Conservation (phyloP, 2,329 filamentous ascomycete species). For the Neofusicoccum cordaticola region DNA sequence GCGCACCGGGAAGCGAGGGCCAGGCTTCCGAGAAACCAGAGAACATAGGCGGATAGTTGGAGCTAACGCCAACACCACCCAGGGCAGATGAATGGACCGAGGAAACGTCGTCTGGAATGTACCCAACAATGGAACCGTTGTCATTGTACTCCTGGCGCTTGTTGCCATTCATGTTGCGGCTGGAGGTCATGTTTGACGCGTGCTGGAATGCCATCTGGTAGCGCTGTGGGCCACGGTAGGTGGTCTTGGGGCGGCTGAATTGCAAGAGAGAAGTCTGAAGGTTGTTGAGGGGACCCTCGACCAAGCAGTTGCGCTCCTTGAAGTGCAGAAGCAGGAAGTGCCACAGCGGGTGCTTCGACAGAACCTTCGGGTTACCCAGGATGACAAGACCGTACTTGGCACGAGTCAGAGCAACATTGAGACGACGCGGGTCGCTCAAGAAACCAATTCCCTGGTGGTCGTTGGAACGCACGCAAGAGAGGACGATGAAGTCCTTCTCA, state of each 20-base stretch:
- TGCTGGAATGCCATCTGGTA: conserved; percentile 78
- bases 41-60: conserved; percentile 92
- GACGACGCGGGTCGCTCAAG: conserved; percentile 91
- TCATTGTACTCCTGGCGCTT: conserved; percentile 62
- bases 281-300: conserved; percentile 92
- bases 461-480: conserved; percentile 97
- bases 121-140: conserved; percentile 85
- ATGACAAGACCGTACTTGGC: conserved; percentile 97
- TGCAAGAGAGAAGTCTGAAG: conserved; percentile 93
- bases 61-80: conserved; percentile 75
- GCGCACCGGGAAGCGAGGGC: conserved; percentile 73
- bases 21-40: conserved; percentile 87
- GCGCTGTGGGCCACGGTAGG: conserved; percentile 82
- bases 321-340: conserved; percentile 93
- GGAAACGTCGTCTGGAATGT: conserved; percentile 95
- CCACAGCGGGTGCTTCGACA: conserved; percentile 97
- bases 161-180: conserved; percentile 44
- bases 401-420: conserved; percentile 95
- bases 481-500: conserved; percentile 98
- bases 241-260: conserved; percentile 89
- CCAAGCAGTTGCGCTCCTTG: conserved; percentile 93
- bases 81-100: conserved; percentile 91
- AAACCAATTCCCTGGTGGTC: conserved; percentile 99
- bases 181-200: conserved; percentile 58
- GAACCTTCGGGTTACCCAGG: conserved; percentile 92